Conservation (phyloP, 768 basidiomycete species). For the Cantharellus anzutake region DNA sequence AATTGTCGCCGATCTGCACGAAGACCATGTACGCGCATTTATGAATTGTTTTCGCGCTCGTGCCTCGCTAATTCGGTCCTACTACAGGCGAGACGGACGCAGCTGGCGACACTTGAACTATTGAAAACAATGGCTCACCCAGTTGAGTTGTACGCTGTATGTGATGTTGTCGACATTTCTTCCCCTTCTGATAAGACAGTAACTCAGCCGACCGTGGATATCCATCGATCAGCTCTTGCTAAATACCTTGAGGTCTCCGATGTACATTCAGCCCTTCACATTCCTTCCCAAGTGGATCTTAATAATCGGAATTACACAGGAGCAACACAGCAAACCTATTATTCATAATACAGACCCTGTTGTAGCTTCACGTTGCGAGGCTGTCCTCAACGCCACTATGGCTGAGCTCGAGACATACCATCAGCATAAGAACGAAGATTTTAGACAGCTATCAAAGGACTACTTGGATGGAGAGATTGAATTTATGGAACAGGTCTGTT, state of each 20-base stretch:
- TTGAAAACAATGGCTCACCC: constrained; percentile 65
- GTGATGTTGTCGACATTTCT: constrained; percentile 4
- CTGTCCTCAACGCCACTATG: constrained; percentile 73
- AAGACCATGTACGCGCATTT: constrained; percentile 44
- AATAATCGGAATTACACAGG: no score
- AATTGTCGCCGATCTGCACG: constrained; percentile 57
- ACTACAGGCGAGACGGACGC: constrained; percentile 49
- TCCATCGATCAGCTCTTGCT: constrained; percentile 38
- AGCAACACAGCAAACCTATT: no score
- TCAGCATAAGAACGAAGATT: constrained; percentile 51
- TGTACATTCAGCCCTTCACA: no score
- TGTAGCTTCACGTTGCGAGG: constrained; percentile 59
- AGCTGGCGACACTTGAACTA: constrained; percentile 54
- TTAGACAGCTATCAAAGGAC: constrained; percentile 35
- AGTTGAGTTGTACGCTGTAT: constrained; percentile 45
- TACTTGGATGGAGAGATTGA: constrained; percentile 65
- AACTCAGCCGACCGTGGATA: constrained; percentile 47
- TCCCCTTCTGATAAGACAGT: background rate
- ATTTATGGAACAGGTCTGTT: constrained; percentile 45
- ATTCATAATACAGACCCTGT: constrained; percentile 27
- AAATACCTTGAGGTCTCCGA: background rate
- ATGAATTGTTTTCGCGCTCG: background rate
- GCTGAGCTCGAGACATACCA: constrained; percentile 76
- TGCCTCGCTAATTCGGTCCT: background rate
- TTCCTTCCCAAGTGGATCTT: no score